Evolutionary conservation across 78 protist genomes (phyloP), one percentile per base, ranked within the genome.

Genomic region (Polysphondylium violaceum): DNA sequence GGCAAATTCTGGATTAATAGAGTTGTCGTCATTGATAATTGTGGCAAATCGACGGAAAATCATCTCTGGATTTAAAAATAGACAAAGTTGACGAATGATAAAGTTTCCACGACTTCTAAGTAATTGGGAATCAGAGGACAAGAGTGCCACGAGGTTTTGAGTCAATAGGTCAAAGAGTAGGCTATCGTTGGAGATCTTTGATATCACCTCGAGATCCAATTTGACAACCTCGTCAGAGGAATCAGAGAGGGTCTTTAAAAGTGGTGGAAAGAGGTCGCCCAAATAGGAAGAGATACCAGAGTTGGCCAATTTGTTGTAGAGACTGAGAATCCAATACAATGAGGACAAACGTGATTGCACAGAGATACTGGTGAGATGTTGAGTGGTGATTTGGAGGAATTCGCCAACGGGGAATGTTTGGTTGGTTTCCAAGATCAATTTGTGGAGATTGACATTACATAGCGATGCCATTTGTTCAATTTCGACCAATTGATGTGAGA

Each of bases 1-100:
- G 7, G 87, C 95, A 33, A 97, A 97, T 16, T 69, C 96, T 9
- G 94, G 92, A 78, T 97, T 95, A 3, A 23, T 17, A 33, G 41
- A 14, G 50, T 64, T 53, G 33, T 78, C 73, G 33, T 38, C 50
- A 11, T 58, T 58, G 11, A 95, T 36, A 1, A 92, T 74, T 19
- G 19, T 27, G 0, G 95, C 67, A 12, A 92, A 59, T 40, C 86
- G 8, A 53, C 72, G 38, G 75, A 74, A 93, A 14, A 95, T 74
- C 50, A 59, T 5, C 47, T 86, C 94, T 55, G 97, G 71, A 74
- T 31, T 60, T 17, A 94, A 27, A 43, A 83, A 91, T 27, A 58
- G 11, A 53, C 91, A 72, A 25, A 95, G 83, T 59, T 75, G 95
- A 35, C 92, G 55, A 25, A 91, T 60, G 47, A 95, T 95, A 51